Evolutionary conservation across 257 asterid species (phyloP), one percentile per base, ranked within the genome.

Genomic region (Asclepias syriaca): DNA sequence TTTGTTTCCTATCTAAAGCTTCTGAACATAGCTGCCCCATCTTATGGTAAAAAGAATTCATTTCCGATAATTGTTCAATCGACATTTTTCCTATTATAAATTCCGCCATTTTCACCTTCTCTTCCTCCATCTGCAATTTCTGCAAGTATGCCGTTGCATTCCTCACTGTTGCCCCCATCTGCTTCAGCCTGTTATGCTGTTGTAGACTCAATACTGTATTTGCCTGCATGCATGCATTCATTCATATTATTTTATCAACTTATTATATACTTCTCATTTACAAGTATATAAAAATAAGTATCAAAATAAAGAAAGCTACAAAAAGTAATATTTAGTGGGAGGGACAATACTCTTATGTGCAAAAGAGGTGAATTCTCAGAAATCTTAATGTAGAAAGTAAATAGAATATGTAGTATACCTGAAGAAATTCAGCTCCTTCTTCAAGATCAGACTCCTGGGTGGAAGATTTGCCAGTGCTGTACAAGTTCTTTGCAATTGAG

Each of bases 111-210:
- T 77, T 84, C 81, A 84, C 94, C 58, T 82, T 82, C 45, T 83
- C 89, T 55, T 83, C 88, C n/a, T 82, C 85, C 82, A 78, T 43
- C 66, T 80, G 79, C 87, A 89, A 54, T 55, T 74, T 86, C 18
- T 86, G 83, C 46, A 84, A 40, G 75, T 83, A 89, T 0, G 77
- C 77, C 2, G 85, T 77, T 5, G 90, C 90, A 68, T 87, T 89
- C 78, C 93, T 82, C 56, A 86, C 92, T 0, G 96, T 92, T 46
- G 96, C 96, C 0, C 97, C 93, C 96, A 89, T 88, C 81, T 86
- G 95, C 87, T 86, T 87, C 58, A 89, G 71, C 76, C 96, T 83
- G 1, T 73, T 84, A 65, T 87, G 87, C 66, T 88, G 96, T 7
- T 89, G 96, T 75, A 78, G 39, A 77, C 93, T 89, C 82, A 88